phyloP scores from a whole-genome alignment of 495 filamentous ascomycete genomes.

The Rusavskia elegans region DNA sequence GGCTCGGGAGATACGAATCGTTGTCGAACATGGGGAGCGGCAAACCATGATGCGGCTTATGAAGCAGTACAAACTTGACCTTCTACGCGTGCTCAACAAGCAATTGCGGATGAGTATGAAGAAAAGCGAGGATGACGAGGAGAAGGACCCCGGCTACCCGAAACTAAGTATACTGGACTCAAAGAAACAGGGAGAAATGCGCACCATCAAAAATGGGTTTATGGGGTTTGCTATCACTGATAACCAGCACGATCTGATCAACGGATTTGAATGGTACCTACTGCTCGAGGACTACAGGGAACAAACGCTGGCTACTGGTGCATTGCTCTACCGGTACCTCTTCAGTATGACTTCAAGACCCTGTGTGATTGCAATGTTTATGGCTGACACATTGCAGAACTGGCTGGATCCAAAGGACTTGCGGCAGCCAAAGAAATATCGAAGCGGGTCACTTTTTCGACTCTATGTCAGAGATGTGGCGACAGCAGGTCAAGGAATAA shows the following conservation, averaged over 20 bases:
- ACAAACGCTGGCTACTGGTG: slow-evolving; percentile 51
- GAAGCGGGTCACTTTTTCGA: slow-evolving; percentile 26
- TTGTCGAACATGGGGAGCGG: slow-evolving; percentile 41
- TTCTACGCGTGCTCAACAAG: slow-evolving; percentile 32
- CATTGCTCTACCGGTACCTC: slow-evolving; percentile 54
- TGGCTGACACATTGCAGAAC: slow-evolving; percentile 7
- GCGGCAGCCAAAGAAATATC: slow-evolving; percentile 50
- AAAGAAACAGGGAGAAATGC: slow-evolving; percentile 3
- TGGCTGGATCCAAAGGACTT: slow-evolving; percentile 33
- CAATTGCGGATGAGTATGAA: slow-evolving; percentile 40
- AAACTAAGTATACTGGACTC: slow-evolving; percentile 33
- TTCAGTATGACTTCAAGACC: slow-evolving; percentile 37
- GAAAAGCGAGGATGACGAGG: slow-evolving; percentile 20
- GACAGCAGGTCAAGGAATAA: neutral
- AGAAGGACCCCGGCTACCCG: slow-evolving; percentile 16
- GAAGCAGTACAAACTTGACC: slow-evolving; percentile 34
- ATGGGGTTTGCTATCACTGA: slow-evolving; percentile 43
- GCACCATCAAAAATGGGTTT: slow-evolving; percentile 39
- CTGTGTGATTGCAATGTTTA: neutral
- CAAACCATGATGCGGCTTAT: slow-evolving; percentile 34
- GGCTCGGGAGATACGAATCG: slow-evolving; percentile 40
- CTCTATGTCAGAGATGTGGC: slow-evolving; percentile 5
- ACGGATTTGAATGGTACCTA: slow-evolving; percentile 72
- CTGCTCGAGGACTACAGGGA: slow-evolving; percentile 53
- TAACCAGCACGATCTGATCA: slow-evolving; percentile 57